phyloP scores from a whole-genome alignment of 257 asterid species.

The Jasminum sambac region DNA sequence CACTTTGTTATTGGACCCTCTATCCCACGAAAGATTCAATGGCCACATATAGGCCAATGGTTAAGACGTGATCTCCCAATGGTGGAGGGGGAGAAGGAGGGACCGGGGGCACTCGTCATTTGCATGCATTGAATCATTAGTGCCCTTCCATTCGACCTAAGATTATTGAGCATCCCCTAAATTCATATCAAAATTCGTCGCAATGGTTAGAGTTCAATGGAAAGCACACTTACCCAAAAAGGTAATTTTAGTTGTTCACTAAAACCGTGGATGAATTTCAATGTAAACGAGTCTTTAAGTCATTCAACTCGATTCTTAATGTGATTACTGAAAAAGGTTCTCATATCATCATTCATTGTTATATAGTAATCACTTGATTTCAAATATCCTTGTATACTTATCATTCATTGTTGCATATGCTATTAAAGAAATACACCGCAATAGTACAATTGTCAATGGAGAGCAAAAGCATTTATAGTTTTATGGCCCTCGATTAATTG shows the following conservation, averaged over 20 bases:
- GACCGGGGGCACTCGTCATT: no score
- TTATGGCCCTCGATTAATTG: constrained; percentile 20
- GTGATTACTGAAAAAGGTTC: constrained; percentile 65
- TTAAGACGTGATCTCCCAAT: no score
- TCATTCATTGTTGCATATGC: background rate
- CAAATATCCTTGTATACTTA: background rate
- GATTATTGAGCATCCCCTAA: no score
- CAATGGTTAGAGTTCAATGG: constrained; percentile 74
- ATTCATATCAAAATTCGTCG: no score
- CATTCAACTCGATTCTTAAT: constrained; percentile 83
- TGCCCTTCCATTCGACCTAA: no score
- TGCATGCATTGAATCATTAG: no score
- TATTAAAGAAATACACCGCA: background rate
- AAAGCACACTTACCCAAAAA: constrained; percentile 57
- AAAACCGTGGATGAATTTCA: constrained; percentile 74
- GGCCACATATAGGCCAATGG: no score
- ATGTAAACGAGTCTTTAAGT: constrained; percentile 71
- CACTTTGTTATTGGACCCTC: no score
- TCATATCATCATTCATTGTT: constrained; percentile 30
- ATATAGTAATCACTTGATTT: background rate
- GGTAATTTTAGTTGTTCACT: constrained; percentile 63
- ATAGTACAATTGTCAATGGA: background rate
- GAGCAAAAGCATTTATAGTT: background rate
- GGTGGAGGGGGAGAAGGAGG: no score
- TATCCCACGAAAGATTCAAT: no score